Evolutionary conservation across 2,329 filamentous ascomycete species (phyloP), one percentile per base, ranked within the genome.

Genomic region (Calonectria pseudoturangicola): DNA sequence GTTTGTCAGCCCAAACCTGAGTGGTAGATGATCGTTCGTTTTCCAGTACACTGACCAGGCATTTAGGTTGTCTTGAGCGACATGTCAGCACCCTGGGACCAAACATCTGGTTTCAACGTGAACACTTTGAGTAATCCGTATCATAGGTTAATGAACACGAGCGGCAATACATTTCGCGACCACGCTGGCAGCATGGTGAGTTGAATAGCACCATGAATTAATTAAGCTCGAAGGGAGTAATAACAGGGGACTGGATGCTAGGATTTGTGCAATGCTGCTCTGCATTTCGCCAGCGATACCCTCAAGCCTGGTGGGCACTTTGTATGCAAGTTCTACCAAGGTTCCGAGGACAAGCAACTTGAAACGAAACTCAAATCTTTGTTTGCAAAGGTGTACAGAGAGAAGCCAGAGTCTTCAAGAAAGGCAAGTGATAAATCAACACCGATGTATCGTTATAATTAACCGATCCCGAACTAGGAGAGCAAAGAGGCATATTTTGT

Each of bases 71-170:
- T 99, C 83, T 88, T 99, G 83, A 98, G 95, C 92, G 97, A 99
- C 90, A 99, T 99, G 97, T 99, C 93, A 91, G 96, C 90, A 89
- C 96, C 97, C 93, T 98, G 95, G 95, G 89, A 92, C 80, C 94
- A 94, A 87, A 94, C 91, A 66, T 89, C 89, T 81, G 93, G 93
- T 81, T 95, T 94, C 87, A 93, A 91, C 87, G 93, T 94, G 88
- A 95, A 92, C 87, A 98, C 93, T 88, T 90, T 98, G 91, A 98
- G 93, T 96, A 94, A 97, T 91, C 95, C 95, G 76, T 97, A 97
- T 92, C 84, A 87, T 90, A 99, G 97, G 97, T 93, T 99, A 93
- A 98, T 98, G 95, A 99, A 99, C 86, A 98, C 96, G 79, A 98
- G 94, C 86, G 97, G 97, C 70, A 93, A 95, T 80, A 85, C 86